A percentile compares a stretch with the other conserved stretches of the same genome.
Conservation (phyloP, 257 asterid genomes). For the Penstemon barbatus region DNA sequence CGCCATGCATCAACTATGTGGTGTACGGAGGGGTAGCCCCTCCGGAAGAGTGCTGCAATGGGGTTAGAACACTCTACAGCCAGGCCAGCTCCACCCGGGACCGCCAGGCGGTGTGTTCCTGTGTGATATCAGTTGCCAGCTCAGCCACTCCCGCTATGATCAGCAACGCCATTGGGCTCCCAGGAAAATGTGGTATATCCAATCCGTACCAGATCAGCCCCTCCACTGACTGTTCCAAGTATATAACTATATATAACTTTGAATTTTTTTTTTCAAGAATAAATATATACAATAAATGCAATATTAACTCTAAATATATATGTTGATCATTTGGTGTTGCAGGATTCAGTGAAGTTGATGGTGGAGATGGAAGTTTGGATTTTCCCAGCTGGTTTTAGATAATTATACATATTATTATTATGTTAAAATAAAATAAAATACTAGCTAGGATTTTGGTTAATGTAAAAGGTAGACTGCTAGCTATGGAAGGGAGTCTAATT, state of each 20-base stretch:
- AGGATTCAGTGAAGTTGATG: no score
- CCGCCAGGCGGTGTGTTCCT: constrained; percentile 54
- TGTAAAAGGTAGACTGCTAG: no score
- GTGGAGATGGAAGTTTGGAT: no score
- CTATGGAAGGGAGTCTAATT: no score
- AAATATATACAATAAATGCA: no score
- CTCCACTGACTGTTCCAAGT: constrained; percentile 51
- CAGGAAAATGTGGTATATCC: constrained; percentile 47
- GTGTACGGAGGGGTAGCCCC: constrained; percentile 7
- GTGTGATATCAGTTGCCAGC: constrained; percentile 49
- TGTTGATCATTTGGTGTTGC: constrained; percentile 21
- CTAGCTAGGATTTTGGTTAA: no score
- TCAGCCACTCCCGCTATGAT: constrained; percentile 22
- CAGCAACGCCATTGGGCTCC: constrained; percentile 48
- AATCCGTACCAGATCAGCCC: constrained; percentile 61
- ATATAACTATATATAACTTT: constrained; percentile 15
- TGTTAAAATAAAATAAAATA: no score
- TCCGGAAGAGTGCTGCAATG: neutral
- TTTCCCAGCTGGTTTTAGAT: no score
- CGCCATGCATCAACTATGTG: constrained; percentile 5
- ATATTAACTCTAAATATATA: neutral
- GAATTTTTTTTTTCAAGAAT: no score
- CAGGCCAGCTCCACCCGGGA: constrained; percentile 35
- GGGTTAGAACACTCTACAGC: neutral
- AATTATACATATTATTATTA: no score